phyloP scores from a whole-genome alignment of 345 rosid species.

The Boechera retrofracta region DNA sequence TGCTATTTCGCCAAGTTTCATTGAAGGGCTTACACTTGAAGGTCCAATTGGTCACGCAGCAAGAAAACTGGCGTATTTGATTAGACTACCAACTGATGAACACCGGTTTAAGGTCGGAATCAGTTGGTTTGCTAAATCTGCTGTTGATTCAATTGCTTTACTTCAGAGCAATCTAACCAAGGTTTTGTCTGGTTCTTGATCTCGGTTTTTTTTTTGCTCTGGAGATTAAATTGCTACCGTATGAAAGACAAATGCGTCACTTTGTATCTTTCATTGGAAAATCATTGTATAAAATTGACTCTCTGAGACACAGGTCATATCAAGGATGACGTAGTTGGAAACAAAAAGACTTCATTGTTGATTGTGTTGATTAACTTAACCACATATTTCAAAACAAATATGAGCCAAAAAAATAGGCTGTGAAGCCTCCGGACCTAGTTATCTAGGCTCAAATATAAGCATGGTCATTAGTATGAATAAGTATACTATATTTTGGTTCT shows the following conservation, averaged over 20 bases:
- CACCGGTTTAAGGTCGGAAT: conserved; percentile 88
- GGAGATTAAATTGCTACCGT: not conserved
- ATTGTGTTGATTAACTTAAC: not conserved
- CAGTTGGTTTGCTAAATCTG: conserved; percentile 88
- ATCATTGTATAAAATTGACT: not conserved
- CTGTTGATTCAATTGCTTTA: conserved; percentile 75
- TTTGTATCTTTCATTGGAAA: conserved; percentile 15
- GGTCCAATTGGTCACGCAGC: conserved; percentile 91
- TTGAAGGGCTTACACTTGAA: conserved; percentile 87
- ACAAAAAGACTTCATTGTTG: not conserved
- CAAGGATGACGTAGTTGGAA: not conserved
- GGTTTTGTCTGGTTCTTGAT: conserved; percentile 60
- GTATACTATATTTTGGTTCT: too few relatives aligned
- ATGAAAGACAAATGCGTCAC: conserved; percentile 11
- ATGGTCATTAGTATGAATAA: too few relatives aligned
- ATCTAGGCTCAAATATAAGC: too few relatives aligned
- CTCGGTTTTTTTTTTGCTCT: conserved; percentile 1
- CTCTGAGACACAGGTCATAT: not conserved
- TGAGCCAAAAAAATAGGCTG: not conserved
- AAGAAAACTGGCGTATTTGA: conserved; percentile 82
- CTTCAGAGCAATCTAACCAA: conserved; percentile 70
- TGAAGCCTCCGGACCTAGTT: too few relatives aligned
- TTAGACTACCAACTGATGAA: conserved; percentile 89
- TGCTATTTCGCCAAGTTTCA: conserved; percentile 84
- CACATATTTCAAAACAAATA: too few relatives aligned